These are phyloP conservation scores for Nepenthes alata DNA, from an alignment of 179 eudicot species.

Conservation along the genomic window DNA sequence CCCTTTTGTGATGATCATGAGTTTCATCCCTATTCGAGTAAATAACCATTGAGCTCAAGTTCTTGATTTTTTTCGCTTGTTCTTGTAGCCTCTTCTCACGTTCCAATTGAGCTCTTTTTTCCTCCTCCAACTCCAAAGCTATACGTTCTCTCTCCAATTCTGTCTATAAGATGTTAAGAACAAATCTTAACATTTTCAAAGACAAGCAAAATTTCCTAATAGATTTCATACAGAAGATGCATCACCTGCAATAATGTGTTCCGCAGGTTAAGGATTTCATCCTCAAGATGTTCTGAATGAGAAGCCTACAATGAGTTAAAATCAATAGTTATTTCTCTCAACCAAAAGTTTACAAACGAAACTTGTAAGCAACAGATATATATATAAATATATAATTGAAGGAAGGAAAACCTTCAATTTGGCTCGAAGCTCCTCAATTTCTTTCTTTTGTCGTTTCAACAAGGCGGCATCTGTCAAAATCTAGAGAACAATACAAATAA, in stretches of 20 bases:
- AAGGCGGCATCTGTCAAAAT: slow-evolving; percentile 95
- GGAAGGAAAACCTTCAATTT: slow-evolving; percentile 55
- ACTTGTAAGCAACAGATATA: too few relatives aligned
- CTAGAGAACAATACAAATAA: slow-evolving; percentile 24
- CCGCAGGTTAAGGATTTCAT: slow-evolving; percentile 73
- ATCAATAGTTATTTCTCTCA: background rate
- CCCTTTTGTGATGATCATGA: slow-evolving; percentile 53
- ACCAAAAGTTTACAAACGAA: background rate
- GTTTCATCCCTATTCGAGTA: slow-evolving; percentile 67
- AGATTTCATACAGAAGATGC: background rate
- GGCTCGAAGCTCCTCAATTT: slow-evolving; percentile 89
- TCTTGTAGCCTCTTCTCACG: slow-evolving; percentile 66
- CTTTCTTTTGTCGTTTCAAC: slow-evolving; percentile 91
- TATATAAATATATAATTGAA: background rate
- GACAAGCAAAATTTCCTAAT: background rate
- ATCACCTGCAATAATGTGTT: slow-evolving; percentile 82
- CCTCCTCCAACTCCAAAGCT: slow-evolving; percentile 94
- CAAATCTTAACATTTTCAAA: slow-evolving; percentile 4
- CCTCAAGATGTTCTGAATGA: slow-evolving; percentile 82
- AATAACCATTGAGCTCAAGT: slow-evolving; percentile 84
- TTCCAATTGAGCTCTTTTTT: slow-evolving; percentile 87
- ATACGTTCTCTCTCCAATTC: slow-evolving; percentile 90
- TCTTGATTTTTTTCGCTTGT: slow-evolving; percentile 82
- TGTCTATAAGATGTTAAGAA: slow-evolving; percentile 30
- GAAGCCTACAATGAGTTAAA: slow-evolving; percentile 43